These are phyloP conservation scores for Salix caprea DNA, from an alignment of 345 rosid species.

Conservation along the genomic window DNA sequence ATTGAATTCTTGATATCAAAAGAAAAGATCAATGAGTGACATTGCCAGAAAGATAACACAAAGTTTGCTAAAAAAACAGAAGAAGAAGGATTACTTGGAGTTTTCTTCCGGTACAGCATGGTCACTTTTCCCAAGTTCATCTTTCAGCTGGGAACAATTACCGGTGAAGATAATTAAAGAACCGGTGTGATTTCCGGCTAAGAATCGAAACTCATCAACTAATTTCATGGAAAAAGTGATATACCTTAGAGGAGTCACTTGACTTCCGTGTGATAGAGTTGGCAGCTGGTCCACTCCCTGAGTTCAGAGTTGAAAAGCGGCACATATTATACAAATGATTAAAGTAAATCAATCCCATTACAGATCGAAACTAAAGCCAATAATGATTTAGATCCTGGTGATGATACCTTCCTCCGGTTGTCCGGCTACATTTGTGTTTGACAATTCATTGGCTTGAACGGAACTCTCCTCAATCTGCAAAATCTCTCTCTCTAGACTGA, in stretches of 20 bases:
- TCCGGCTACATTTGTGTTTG: conserved; percentile 22
- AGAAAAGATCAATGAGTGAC: conserved; percentile 19
- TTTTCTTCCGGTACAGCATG: conserved; percentile 49
- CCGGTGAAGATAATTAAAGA: neutral
- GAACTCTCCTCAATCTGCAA: conserved; percentile 67
- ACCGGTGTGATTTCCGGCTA: neutral
- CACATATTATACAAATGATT: neutral
- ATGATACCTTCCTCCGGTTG: conserved; percentile 45
- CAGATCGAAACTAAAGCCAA: neutral
- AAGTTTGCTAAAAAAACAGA: neutral
- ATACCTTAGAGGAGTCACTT: conserved; percentile 52
- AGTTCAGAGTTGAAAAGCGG: neutral
- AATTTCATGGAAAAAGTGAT: neutral
- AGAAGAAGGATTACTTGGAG: conserved; percentile 49
- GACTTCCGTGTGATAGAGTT: conserved; percentile 33
- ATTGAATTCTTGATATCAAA: conserved; percentile 50
- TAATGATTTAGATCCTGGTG: neutral
- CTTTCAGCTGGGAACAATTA: conserved; percentile 29
- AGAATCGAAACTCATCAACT: neutral
- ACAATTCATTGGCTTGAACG: conserved; percentile 51
- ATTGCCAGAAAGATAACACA: neutral
- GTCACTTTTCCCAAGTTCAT: conserved; percentile 32
- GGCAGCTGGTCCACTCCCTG: conserved; percentile 31
- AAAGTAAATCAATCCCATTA: conserved; percentile 4
- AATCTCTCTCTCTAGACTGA: conserved; percentile 65